A percentile compares a stretch with the other conserved stretches of the same genome.
phyloP scores from a whole-genome alignment of 768 basidiomycete species.

The Boletus rubropictus region DNA sequence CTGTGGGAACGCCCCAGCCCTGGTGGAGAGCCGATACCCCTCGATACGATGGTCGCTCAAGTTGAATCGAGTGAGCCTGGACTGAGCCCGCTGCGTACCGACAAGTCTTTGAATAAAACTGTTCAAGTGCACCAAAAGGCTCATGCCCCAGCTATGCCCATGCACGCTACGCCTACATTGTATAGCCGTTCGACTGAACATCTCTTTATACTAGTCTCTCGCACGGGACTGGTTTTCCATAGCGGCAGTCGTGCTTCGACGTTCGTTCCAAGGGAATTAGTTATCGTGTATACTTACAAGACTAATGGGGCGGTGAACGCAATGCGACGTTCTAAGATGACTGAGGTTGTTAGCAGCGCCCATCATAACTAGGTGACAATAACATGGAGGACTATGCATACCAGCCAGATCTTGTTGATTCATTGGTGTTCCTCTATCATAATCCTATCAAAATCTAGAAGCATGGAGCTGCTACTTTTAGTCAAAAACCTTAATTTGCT shows the following conservation, averaged over 20 bases:
- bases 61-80: background rate
- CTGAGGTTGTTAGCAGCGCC: too few relatives aligned
- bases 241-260: background rate
- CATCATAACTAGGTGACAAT: too few relatives aligned
- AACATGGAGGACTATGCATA: conserved; percentile 5
- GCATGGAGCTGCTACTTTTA: conserved; percentile 21
- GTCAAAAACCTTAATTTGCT: conserved; percentile 26
- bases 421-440: conserved; percentile 9
- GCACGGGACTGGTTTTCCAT: background rate
- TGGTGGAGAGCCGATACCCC: background rate
- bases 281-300: background rate
- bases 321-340: background rate
- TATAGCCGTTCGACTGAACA: background rate
- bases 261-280: background rate
- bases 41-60: background rate
- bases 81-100: background rate
- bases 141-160: background rate
- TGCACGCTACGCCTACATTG: background rate
- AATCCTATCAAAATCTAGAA: conserved; percentile 21
- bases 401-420: conserved; percentile 19
- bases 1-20: conserved; percentile 1
- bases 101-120: background rate
- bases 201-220: background rate
- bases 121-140: background rate
- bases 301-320: background rate